Percentiles rank a stretch among this genome's conserved stretches.
phyloP scores from a whole-genome alignment of 106 monocot species.

The Apostasia shenzhenica region DNA sequence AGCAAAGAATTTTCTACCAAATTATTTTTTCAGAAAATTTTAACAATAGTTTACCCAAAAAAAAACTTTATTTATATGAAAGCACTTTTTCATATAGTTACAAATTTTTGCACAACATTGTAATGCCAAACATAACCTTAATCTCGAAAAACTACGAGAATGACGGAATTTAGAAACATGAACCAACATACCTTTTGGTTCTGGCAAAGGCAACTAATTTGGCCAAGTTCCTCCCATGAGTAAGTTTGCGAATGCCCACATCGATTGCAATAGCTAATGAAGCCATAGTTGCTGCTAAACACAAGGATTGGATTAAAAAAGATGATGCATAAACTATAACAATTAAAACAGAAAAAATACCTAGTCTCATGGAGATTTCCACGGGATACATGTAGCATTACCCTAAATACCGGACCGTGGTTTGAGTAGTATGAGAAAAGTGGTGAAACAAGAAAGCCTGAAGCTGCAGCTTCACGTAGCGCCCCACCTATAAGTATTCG shows the following conservation, averaged over 20 bases:
- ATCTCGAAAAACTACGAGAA: too few relatives aligned
- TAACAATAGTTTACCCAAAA: too few relatives aligned
- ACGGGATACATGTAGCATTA: slow-evolving; percentile 62
- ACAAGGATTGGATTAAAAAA: background rate
- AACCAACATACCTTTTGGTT: slow-evolving; percentile 36
- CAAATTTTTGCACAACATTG: too few relatives aligned
- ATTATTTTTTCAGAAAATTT: too few relatives aligned
- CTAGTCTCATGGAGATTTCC: slow-evolving; percentile 50
- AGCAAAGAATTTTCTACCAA: too few relatives aligned
- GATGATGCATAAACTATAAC: background rate
- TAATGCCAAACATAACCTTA: too few relatives aligned
- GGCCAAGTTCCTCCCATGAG: slow-evolving; percentile 66
- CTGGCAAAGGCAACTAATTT: slow-evolving; percentile 65
- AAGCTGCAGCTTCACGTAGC: slow-evolving; percentile 72
- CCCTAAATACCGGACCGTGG: slow-evolving; percentile 92
- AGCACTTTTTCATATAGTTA: too few relatives aligned
- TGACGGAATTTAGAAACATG: background rate
- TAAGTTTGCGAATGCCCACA: slow-evolving; percentile 86
- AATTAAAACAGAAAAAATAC: slow-evolving; percentile 14
- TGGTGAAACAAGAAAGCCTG: slow-evolving; percentile 71
- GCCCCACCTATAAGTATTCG: slow-evolving; percentile 96
- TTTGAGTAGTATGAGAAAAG: slow-evolving; percentile 96
- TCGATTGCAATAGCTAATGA: slow-evolving; percentile 72
- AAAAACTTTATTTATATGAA: too few relatives aligned
- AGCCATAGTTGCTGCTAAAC: slow-evolving; percentile 67